Evolutionary conservation across 345 rosid genomes (phyloP).

Genomic region (Excoecaria agallocha): DNA sequence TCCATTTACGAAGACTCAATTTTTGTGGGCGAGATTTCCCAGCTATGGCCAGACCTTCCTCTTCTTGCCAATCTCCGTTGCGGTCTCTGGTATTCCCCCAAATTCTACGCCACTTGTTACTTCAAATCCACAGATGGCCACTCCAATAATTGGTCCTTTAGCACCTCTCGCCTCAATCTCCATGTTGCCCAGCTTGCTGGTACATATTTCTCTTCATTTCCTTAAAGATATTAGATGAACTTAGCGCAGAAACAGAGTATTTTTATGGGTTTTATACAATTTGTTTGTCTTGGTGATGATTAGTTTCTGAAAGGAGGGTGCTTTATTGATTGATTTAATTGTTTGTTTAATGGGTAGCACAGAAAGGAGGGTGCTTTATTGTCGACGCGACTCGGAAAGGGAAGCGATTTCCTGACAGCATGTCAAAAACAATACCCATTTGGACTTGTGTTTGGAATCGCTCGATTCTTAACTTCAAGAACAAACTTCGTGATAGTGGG

Average conservation of each 20-base stretch:
- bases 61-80: constrained; percentile 87
- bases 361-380: constrained; percentile 85
- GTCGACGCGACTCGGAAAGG: constrained; percentile 87
- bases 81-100: constrained; percentile 87
- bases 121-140: constrained; percentile 95
- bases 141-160: constrained; percentile 80
- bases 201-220: no score
- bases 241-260: no score
- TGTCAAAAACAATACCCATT: constrained; percentile 94
- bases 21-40: constrained; percentile 77
- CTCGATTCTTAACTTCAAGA: constrained; percentile 41
- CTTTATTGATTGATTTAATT: constrained; percentile 2
- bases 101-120: constrained; percentile 71
- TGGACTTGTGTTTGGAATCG: constrained; percentile 88
- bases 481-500: constrained; percentile 28
- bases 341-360: constrained; percentile 50
- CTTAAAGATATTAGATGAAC: no score
- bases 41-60: constrained; percentile 84
- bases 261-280: not conserved
- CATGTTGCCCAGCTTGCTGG: constrained; percentile 78
- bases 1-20: constrained; percentile 82
- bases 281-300: not conserved
- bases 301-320: not conserved
- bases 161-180: constrained; percentile 80
- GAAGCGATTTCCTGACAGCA: constrained; percentile 91